Base-by-base conservation (phyloP, 768 basidiomycete species). In the Tylopilus sp. region DNA sequence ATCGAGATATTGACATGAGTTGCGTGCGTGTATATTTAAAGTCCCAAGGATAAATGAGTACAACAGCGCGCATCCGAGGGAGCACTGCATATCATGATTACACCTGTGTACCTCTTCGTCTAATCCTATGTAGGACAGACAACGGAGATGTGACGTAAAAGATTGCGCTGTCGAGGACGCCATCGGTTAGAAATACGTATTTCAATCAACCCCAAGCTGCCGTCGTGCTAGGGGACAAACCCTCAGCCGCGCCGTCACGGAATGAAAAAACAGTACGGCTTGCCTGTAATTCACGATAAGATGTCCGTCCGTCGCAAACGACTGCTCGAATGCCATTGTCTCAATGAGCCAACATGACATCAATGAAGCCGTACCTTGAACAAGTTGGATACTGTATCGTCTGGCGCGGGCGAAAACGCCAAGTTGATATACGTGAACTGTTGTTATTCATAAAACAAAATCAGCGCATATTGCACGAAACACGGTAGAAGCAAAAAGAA, bases 201-300 rank as follows among this genome's bases (percentile, higher is more conserved):
- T n/a, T 17, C 7, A 28, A 21, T 70, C 31, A 84, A 63, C 80
- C 82, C 82, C 83, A 85, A 0, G 83, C 82, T 47, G 81, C 81
- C 4, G 80, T 83, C 12, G 82, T 81, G 62, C 83, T 83, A 46
- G 30, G 25, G 17, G 31, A 30, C 20, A 2, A 33, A 30, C 15
- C 13, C 6, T 64, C 43, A 56, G 58, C 48, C 20, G 31, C 33
- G 39, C 45, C 11, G 28, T 28, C 28, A 10, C 9, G 9, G 18
- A 7, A 9, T 4, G 6, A 22, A 18, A 33, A 22, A 25, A 12
- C 4, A n/a, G 20, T 6, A 2, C 8, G 17, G 57, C 76, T 56
- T 43, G 84, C 91, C 88, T 91, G 65, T 94, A 95, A 68, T 95
- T 94, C 33, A 95, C 91, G 64, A 94, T 92, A 57, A 95, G 75